Evolutionary conservation across 1,284 basidiomycete genomes (phyloP), one percentile per base, ranked within the genome.

Genomic region (Caloboletus firmus): DNA sequence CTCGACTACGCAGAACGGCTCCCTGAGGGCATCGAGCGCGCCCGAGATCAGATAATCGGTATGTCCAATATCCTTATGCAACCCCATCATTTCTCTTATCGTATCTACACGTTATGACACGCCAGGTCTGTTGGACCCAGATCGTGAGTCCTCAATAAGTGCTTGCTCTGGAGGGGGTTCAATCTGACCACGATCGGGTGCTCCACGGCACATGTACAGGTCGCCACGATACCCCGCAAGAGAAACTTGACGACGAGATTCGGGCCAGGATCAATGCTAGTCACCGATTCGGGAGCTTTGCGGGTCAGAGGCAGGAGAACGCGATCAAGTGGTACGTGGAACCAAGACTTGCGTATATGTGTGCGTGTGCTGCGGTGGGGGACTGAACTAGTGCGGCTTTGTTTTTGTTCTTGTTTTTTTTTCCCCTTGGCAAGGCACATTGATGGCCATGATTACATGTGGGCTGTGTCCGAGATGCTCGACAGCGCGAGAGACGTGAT

Each of bases 361-460:
- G 17, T 4, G 28, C 8, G 5, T 10, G 1, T 12, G 12, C 24
- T 39, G 22, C 32, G 31, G 17, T 26, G 11, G 30, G 35, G 15
- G 24, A 24, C 51, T 57, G 35, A 56, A 30, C 8, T n/a, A 10
- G 13, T 45, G 35, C 10, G 36, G 15, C 7, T 24, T 11, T 51
- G 24, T 5, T 24, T n/a, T n/a, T n/a, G n/a, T n/a, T n/a, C n/a
- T n/a, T n/a, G n/a, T n/a, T n/a, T 37, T 26, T 8, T 12, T 48
- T 34, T 17, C 24, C 18, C 41, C 12, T 20, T 13, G 37, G 17
- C 45, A 39, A 89, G 88, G 87, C 91, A 93, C 66, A 81, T 95
- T 47, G 93, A 95, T 65, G 93, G 93, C 0, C 89, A 93, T 56
- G 92, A 97, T 74, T 97, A 95, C 71, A 91, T 97, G 80, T 96